A percentile compares a stretch with the other conserved stretches of the same genome.
Evolutionary conservation across 202 grass and related monocot genomes (phyloP).

Genomic region (Setaria viridis): DNA sequence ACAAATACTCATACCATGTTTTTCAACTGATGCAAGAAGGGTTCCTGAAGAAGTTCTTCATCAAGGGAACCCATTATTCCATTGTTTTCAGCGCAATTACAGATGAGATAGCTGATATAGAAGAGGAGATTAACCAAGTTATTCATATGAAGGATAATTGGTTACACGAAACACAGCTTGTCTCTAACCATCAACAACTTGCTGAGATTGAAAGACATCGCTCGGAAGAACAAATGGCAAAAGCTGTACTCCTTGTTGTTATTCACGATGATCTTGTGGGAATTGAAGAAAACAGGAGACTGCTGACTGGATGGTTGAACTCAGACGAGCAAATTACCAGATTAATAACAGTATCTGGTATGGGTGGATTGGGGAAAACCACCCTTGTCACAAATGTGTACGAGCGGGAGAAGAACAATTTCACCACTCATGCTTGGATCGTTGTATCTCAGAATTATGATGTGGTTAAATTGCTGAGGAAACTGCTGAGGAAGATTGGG

Average conservation of each 20-base stretch:
- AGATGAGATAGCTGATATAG: background rate
- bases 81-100: slow-evolving; percentile 31
- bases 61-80: slow-evolving; percentile 10
- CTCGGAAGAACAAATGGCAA: no score
- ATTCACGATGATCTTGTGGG: slow-evolving; percentile 48
- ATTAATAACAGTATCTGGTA: slow-evolving; percentile 62
- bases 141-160: background rate
- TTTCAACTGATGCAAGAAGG: background rate
- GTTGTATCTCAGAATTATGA: slow-evolving; percentile 47
- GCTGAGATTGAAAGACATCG: background rate
- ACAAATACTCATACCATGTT: slow-evolving; percentile 36
- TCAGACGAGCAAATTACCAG: background rate
- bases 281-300: slow-evolving; percentile 27
- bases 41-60: slow-evolving; percentile 20
- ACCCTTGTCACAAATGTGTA: slow-evolving; percentile 52
- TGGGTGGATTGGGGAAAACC: slow-evolving; percentile 79
- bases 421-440: slow-evolving; percentile 51
- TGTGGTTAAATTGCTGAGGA: slow-evolving; percentile 42
- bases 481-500: slow-evolving; percentile 21
- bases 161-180: background rate
- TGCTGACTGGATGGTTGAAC: slow-evolving; percentile 36
- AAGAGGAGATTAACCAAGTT: slow-evolving; percentile 16
- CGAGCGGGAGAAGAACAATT: slow-evolving; percentile 41
- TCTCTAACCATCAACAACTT: background rate
- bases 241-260: background rate